Evolutionary conservation across 2,329 filamentous ascomycete genomes (phyloP), one percentile per base, ranked within the genome.

Genomic region (Neofusicoccum cordaticola): DNA sequence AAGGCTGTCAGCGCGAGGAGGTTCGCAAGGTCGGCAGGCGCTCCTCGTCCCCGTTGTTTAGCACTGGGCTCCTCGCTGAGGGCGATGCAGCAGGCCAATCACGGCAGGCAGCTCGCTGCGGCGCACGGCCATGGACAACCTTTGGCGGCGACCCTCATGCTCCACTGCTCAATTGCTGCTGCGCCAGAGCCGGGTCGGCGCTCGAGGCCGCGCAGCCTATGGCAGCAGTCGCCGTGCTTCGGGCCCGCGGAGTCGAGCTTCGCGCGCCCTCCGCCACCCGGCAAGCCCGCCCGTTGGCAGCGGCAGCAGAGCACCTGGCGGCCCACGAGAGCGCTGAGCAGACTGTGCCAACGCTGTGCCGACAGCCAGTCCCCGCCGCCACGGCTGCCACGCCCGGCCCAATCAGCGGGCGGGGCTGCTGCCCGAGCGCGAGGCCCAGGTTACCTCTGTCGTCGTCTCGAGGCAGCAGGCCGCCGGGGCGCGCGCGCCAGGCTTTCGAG

Each of bases 41-140:
- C 27, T 60, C 56, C 56, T 60, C n/a, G 56, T 60, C 56, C 56
- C 41, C 42, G 42, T 34, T 45, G 56, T 47, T 34, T 35, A 60
- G 56, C 31, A 27, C 41, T 60, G 53, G 53, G 41, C 53, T 58
- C 41, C 53, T 58, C 27, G 53, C 42, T 45, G 56, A 19, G 22
- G n/a, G 27, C 42, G 50, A 52, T 22, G 56, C 56, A 27, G 56
- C 56, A 60, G 17, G 22, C 56, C 56, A 60, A 60, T 48, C 56
- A 60, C 39, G 53, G n/a, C 41, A 44, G 37, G 19, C 37, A 57
- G 37, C 31, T 27, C 41, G 41, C 53, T 37, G 53, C 53, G 41
- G 53, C 45, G 56, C 56, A 60, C 56, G 56, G 56, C 31, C 41
- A 60, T 35, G 41, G 31, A 19, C 37, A 22, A 7, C 51, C 13